Conservation (phyloP, 2,329 filamentous ascomycete species). For the Nemania serpens region DNA sequence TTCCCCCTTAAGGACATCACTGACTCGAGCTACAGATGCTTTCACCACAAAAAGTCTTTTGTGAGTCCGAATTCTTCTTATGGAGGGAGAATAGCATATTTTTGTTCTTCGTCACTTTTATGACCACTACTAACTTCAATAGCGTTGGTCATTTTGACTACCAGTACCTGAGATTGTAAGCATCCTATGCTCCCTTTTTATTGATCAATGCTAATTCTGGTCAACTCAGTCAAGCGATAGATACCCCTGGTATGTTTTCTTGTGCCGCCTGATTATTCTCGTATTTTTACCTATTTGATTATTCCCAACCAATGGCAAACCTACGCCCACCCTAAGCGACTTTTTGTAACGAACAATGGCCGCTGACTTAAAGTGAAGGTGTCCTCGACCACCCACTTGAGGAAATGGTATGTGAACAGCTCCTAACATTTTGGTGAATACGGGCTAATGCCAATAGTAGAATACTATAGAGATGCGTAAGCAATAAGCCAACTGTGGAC, state of each 20-base stretch:
- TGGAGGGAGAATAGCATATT: not conserved
- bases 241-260: slow-evolving; percentile 68
- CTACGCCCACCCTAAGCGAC: not conserved
- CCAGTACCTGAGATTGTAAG: slow-evolving; percentile 74
- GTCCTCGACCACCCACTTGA: slow-evolving; percentile 96
- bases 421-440: not conserved
- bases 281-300: too few relatives aligned
- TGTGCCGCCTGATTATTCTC: not conserved
- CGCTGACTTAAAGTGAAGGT: slow-evolving; percentile 52
- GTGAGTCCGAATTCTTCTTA: slow-evolving; percentile 4
- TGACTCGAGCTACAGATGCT: slow-evolving; percentile 57
- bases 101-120: not conserved
- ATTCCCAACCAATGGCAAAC: too few relatives aligned
- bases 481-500: not conserved
- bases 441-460: slow-evolving; percentile 9
- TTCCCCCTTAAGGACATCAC: not conserved
- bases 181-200: not conserved
- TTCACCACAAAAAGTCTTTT: slow-evolving; percentile 98
- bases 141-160: slow-evolving; percentile 93
- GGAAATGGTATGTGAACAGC: slow-evolving; percentile 68
- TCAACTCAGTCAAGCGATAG: slow-evolving; percentile 70
- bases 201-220: slow-evolving; percentile 10
- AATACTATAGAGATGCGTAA: slow-evolving; percentile 95
- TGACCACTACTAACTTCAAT: slow-evolving; percentile 8
- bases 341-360: not conserved